A percentile compares a stretch with the other conserved stretches of the same genome.
Conservation (phyloP, 2,329 filamentous ascomycete species). For the Fonsecaea erecta region DNA sequence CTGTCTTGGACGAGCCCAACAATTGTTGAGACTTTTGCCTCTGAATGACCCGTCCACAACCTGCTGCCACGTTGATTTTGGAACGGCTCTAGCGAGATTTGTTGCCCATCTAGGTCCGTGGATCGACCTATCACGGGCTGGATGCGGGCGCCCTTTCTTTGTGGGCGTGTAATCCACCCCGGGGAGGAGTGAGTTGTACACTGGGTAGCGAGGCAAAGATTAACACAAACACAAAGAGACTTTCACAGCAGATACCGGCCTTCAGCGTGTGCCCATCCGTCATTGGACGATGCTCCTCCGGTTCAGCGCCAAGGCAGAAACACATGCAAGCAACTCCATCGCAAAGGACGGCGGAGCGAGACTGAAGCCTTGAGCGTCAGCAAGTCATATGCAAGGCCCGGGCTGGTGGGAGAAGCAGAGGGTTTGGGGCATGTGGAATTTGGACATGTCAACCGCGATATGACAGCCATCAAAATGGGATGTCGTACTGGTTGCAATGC, state of each 20-base stretch:
- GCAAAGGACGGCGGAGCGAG: constrained; percentile 4
- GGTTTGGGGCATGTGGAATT: constrained; percentile 3
- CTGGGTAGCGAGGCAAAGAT: constrained; percentile 15
- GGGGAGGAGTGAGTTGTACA: constrained; percentile 25
- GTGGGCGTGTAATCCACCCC: constrained; percentile 19
- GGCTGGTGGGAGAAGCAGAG: not conserved
- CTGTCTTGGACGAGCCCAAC: constrained; percentile 6
- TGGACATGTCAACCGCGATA: constrained; percentile 18
- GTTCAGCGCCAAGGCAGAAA: not conserved
- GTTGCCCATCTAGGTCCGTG: not conserved
- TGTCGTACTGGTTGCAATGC: constrained; percentile 18
- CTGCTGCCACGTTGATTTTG: constrained; percentile 18
- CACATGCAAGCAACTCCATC: not conserved
- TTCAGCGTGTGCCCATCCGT: not conserved
- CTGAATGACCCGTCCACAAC: not conserved
- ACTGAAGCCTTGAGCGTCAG: not conserved
- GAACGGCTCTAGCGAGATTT: not conserved
- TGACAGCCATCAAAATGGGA: constrained; percentile 28
- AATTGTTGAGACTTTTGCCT: not conserved
- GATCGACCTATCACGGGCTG: constrained; percentile 2
- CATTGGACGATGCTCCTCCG: not conserved
- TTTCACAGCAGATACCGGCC: constrained; percentile 8
- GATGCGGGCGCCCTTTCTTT: constrained; percentile 13
- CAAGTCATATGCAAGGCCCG: constrained; percentile 5
- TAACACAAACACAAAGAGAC: constrained; percentile 10